phyloP scores from a whole-genome alignment of 441 rosid genomes.

The Euphorbia schlechtendalii region DNA sequence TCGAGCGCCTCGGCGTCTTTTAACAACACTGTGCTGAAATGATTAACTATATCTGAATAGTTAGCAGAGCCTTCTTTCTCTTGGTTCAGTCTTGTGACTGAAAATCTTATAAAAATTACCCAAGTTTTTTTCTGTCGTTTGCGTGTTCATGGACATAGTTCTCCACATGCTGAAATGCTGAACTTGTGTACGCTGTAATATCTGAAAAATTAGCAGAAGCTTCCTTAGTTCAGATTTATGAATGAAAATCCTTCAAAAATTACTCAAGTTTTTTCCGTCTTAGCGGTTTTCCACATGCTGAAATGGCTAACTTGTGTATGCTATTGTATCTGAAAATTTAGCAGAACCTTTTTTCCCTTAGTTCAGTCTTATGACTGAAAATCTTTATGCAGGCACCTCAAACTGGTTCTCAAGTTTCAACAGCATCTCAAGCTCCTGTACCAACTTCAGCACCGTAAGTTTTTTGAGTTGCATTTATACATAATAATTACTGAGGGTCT shows the following conservation, averaged over 20 bases:
- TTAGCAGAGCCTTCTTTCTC: too few species aligned
- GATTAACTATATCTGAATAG: too few species aligned
- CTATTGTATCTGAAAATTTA: not conserved
- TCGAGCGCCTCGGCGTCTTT: too few species aligned
- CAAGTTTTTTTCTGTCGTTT: too few species aligned
- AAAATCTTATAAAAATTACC: too few species aligned
- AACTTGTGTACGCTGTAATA: not conserved
- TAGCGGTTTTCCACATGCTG: not conserved
- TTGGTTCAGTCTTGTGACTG: too few species aligned
- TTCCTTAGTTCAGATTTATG: too few species aligned
- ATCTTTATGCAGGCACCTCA: constrained; percentile 34
- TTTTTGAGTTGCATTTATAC: not conserved
- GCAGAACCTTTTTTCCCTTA: not conserved
- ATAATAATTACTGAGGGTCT: constrained; percentile 3
- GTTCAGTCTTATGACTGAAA: not conserved
- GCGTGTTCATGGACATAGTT: too few species aligned
- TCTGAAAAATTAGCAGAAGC: too few species aligned
- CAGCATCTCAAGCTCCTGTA: constrained; percentile 33
- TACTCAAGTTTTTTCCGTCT: not conserved
- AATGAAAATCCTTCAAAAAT: not conserved
- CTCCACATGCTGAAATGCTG: not conserved
- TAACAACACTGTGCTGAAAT: too few species aligned
- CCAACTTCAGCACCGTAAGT: constrained; percentile 30
- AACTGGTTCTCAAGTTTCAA: constrained; percentile 30
- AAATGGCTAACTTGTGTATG: not conserved